phyloP scores from a whole-genome alignment of 306 rosid species.

The Corylus heterophylla region DNA sequence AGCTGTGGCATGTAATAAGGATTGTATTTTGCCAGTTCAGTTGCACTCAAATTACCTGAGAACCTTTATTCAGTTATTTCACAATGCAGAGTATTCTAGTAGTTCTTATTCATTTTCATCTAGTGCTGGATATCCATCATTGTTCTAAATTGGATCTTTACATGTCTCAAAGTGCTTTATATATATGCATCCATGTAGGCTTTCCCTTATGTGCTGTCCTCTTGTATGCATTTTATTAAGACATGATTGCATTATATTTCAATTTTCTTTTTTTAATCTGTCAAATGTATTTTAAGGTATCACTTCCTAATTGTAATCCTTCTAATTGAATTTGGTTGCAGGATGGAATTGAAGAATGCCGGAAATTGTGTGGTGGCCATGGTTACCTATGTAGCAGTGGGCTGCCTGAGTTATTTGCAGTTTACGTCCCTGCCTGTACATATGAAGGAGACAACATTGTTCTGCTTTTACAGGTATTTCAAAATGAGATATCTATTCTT shows the following conservation, averaged over 20 bases:
- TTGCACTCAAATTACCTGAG: background rate
- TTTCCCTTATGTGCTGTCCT: constrained; percentile 1
- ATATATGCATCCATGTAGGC: background rate
- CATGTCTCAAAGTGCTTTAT: constrained; percentile 3
- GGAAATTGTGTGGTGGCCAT: constrained; percentile 94
- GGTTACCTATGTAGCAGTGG: constrained; percentile 97
- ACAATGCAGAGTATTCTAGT: background rate
- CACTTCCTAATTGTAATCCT: background rate
- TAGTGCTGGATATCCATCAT: constrained; percentile 11
- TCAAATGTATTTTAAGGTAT: background rate
- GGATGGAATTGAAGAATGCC: constrained; percentile 97
- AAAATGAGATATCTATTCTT: constrained; percentile 1
- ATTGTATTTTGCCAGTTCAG: constrained; percentile 12
- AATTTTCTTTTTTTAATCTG: background rate
- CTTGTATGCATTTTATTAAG: constrained; percentile 14
- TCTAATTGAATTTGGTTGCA: constrained; percentile 30
- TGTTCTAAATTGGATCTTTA: constrained; percentile 10
- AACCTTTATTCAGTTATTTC: background rate
- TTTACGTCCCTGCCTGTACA: constrained; percentile 91
- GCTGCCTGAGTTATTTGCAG: constrained; percentile 95
- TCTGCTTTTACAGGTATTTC: constrained; percentile 82
- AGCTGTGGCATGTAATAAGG: background rate
- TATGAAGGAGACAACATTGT: constrained; percentile 97
- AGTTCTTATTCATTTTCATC: constrained; percentile 6
- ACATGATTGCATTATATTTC: background rate